Conservation (phyloP, 345 rosid genomes). For the Rhodamnia argentea region DNA sequence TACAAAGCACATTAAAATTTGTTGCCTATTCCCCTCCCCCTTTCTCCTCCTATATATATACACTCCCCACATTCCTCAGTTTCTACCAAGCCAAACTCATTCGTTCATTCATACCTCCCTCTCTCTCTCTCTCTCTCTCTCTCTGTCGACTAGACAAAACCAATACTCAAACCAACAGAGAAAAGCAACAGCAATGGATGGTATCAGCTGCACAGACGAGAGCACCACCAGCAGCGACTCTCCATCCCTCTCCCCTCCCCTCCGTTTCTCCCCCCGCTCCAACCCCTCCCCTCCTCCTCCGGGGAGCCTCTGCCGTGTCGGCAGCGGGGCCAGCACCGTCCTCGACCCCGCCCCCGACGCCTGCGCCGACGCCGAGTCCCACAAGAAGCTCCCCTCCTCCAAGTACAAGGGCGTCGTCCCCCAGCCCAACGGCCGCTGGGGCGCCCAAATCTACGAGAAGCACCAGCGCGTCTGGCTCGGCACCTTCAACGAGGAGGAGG, state of each 20-base stretch:
- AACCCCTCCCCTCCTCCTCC: background rate
- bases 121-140: background rate
- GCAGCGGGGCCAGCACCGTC: slow-evolving; percentile 6
- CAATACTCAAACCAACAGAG: background rate
- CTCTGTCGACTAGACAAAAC: background rate
- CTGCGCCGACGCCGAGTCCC: slow-evolving; percentile 13
- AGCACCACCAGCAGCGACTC: slow-evolving; percentile 19
- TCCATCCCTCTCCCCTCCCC: slow-evolving; percentile 6
- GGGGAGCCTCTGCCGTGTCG: slow-evolving; percentile 19
- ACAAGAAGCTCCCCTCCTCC: slow-evolving; percentile 19
- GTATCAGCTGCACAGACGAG: slow-evolving; percentile 21
- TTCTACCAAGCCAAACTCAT: background rate
- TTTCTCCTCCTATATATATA: background rate
- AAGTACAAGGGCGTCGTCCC: slow-evolving; percentile 47
- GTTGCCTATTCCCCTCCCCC: background rate
- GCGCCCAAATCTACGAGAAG: slow-evolving; percentile 53
- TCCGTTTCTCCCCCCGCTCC: slow-evolving; percentile 2
- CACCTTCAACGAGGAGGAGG: slow-evolving; percentile 42
- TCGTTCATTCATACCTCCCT: background rate
- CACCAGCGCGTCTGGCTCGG: slow-evolving; percentile 58
- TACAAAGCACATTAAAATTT: too few species aligned
- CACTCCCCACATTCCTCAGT: background rate
- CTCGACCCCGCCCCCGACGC: background rate
- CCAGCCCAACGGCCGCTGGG: slow-evolving; percentile 53
- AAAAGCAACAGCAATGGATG: background rate